Evolutionary conservation across 2,329 filamentous ascomycete genomes (phyloP).

Genomic region (Mycosphaerelloides madeirae): DNA sequence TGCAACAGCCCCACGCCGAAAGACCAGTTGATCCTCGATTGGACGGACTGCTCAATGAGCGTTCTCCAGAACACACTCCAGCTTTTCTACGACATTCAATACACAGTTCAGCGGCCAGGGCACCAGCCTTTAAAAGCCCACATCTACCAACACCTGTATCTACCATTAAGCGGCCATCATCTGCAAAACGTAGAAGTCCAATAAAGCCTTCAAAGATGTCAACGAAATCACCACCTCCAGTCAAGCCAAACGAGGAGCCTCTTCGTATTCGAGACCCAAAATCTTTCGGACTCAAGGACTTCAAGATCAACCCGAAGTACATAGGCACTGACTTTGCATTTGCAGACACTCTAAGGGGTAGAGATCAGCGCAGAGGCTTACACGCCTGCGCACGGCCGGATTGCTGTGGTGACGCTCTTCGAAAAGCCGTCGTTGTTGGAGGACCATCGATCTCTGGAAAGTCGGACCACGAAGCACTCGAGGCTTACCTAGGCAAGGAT

Average conservation of each 20-base stretch:
- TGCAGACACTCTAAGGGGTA: conserved; percentile 67
- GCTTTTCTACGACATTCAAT: neutral
- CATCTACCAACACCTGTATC: conserved; percentile 1
- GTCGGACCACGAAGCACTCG: conserved; percentile 25
- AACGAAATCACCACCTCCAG: conserved; percentile 19
- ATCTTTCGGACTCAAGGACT: conserved; percentile 63
- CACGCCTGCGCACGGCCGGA: conserved; percentile 68
- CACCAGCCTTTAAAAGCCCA: neutral
- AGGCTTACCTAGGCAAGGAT: conserved; percentile 25
- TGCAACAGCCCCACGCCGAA: neutral
- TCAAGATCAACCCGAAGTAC: conserved; percentile 71
- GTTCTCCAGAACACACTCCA: conserved; percentile 1
- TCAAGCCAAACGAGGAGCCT: conserved; percentile 36
- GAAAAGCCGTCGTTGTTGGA: conserved; percentile 53
- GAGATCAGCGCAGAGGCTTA: conserved; percentile 63
- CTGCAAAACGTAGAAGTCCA: neutral
- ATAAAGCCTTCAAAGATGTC: conserved; percentile 6
- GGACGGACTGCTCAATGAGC: conserved; percentile 18
- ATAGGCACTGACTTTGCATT: conserved; percentile 74
- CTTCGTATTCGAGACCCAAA: conserved; percentile 56
- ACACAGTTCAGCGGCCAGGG: neutral
- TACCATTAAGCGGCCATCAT: conserved; percentile 4
- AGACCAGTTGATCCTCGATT: conserved; percentile 16
- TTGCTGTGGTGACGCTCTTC: conserved; percentile 72
- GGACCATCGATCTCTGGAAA: conserved; percentile 17